Conservation (phyloP, 2,329 filamentous ascomycete species). For the Hymenoscyphus infarciens region DNA sequence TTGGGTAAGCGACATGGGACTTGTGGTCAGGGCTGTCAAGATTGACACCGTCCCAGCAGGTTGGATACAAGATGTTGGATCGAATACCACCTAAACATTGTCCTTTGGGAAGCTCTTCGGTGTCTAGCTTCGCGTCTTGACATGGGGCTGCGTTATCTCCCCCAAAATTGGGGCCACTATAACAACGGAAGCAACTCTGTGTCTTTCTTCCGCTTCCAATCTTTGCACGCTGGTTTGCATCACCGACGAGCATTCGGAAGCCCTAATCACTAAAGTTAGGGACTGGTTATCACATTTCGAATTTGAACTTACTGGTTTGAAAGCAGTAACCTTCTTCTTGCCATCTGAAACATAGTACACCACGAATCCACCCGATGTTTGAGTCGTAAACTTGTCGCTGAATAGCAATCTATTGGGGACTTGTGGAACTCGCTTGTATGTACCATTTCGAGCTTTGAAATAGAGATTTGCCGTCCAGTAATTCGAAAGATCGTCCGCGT, state of each 20-base stretch:
- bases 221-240: conserved; percentile 55
- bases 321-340: conserved; percentile 64
- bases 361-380: conserved; percentile 21
- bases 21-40: conserved; percentile 25
- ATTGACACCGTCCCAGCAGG: conserved; percentile 27
- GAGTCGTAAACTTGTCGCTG: conserved; percentile 20
- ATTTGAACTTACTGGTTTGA: conserved; percentile 41
- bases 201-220: conserved; percentile 47
- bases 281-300: conserved; percentile 21
- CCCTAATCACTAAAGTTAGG: conserved; percentile 58
- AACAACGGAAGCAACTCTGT: conserved; percentile 58
- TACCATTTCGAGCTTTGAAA: conserved; percentile 61
- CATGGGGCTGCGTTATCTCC: conserved; percentile 39
- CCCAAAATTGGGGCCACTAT: conserved; percentile 47
- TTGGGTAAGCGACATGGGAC: conserved; percentile 31
- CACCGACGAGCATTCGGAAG: conserved; percentile 79
- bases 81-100: conserved; percentile 47
- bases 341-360: conserved; percentile 44
- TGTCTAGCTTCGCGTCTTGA: conserved; percentile 32
- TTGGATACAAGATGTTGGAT: conserved; percentile 53
- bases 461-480: conserved; percentile 80
- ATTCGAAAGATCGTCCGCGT: conserved; percentile 73
- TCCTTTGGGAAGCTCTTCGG: conserved; percentile 7
- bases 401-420: conserved; percentile 53
- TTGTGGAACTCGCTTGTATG: conserved; percentile 55